A percentile compares a stretch with the other conserved stretches of the same genome.
phyloP scores from a whole-genome alignment of 345 rosid species.

The Moricandia moricandioides region DNA sequence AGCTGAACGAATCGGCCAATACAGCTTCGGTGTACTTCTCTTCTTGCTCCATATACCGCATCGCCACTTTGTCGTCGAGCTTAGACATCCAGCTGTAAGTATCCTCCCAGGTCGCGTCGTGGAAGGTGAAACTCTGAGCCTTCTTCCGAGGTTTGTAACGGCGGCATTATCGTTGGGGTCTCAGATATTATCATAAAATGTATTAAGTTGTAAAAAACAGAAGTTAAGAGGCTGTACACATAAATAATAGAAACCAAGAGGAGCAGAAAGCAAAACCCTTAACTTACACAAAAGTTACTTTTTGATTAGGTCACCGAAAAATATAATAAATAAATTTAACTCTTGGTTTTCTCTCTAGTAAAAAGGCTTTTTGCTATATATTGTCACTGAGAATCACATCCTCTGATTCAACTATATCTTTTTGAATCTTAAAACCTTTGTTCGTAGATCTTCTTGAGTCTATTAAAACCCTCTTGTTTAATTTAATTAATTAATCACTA shows the following conservation, averaged over 20 bases:
- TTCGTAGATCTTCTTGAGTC: neutral
- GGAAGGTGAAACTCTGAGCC: constrained; percentile 67
- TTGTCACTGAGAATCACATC: no score
- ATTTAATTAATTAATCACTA: neutral
- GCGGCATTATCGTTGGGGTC: constrained; percentile 28
- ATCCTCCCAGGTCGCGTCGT: constrained; percentile 81
- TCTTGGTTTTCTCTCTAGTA: neutral
- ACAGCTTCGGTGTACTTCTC: constrained; percentile 90
- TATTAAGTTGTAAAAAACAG: neutral
- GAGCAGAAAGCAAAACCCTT: neutral
- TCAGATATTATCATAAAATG: neutral
- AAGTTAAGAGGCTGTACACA: neutral
- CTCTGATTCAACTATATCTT: neutral
- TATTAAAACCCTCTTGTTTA: neutral
- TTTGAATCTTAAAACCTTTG: neutral
- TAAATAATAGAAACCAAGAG: constrained; percentile 9
- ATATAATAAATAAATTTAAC: no score
- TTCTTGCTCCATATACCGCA: constrained; percentile 97
- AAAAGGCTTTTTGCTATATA: neutral
- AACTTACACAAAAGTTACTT: neutral
- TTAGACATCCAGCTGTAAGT: constrained; percentile 93
- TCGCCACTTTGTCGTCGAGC: constrained; percentile 82
- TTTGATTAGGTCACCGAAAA: neutral
- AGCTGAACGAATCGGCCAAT: constrained; percentile 54
- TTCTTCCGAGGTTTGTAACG: constrained; percentile 76